Evolutionary conservation across 1,139 yeast genomes (phyloP), one percentile per base, ranked within the genome.

Genomic region (Yamadazyma sp.): DNA sequence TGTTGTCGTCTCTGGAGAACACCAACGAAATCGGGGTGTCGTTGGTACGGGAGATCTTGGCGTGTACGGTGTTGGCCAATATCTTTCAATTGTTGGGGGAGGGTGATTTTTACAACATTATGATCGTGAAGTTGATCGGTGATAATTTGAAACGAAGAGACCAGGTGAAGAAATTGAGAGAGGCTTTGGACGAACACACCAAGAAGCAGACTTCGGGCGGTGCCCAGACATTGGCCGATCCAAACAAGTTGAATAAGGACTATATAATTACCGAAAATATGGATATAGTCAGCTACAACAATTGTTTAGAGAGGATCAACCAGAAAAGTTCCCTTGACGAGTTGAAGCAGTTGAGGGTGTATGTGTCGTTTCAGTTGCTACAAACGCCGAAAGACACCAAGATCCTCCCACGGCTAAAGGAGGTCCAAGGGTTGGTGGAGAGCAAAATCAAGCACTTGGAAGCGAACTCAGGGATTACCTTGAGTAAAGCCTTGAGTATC

Each of bases 31-130:
- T 81, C 3, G 81, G 78, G 0, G 44, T 53, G 0, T 58, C 74
- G 0, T 62, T 91, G 14, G 56, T 83, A 0, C 68, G 82, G 15
- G 96, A 91, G 52, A 69, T 91, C 5, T 44, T 87, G 3, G 62
- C 88, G 0, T 69, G 77, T 39, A 69, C 77, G 0, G 54, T 71
- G 1, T 43, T 71, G 14, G 68, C 81, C 26, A 74, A 77, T 37
- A 56, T 83, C 0, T 54, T 86, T 20, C 60, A 66, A 17, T 74
- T 83, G 66, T 52, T 85, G 1, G 66, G 84, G 0, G 92, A 86
- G 42, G 79, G 92, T 1, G 95, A 88, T 55, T 85, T 81, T 46
- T 84, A 84, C 77, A 91, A 89, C 55, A 73, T 79, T 40, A 55
- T 73, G 38, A 72, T 88, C 15, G 81, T 82, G 5, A 75, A 77